Conservation (phyloP, 2,329 filamentous ascomycete genomes). For the Colletotrichum sp. region DNA sequence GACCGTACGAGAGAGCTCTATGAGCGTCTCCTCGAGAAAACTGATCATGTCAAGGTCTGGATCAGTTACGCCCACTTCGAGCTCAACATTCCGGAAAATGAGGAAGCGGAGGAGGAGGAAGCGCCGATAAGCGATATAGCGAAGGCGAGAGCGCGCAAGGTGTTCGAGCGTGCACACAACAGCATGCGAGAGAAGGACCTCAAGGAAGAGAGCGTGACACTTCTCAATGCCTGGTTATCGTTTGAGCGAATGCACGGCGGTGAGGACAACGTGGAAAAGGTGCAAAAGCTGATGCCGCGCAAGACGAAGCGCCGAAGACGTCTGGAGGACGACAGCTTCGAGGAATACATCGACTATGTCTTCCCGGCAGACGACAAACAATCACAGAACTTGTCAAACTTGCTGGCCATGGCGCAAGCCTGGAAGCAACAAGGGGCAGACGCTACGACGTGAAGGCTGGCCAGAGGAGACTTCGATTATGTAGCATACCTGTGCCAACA, state of each 20-base stretch:
- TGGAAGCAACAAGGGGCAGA: slow-evolving; percentile 75
- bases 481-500: not conserved
- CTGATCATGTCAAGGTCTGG: slow-evolving; percentile 99
- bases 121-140: slow-evolving; percentile 79
- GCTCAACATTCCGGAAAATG: slow-evolving; percentile 85
- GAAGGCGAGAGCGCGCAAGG: slow-evolving; percentile 77
- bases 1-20: slow-evolving; percentile 82
- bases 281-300: slow-evolving; percentile 93
- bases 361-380: slow-evolving; percentile 95
- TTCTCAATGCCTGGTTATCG: slow-evolving; percentile 89
- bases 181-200: slow-evolving; percentile 88
- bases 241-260: slow-evolving; percentile 89
- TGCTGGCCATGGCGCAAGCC: slow-evolving; percentile 83
- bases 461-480: not conserved
- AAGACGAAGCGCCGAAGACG: slow-evolving; percentile 90
- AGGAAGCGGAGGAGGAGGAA: slow-evolving; percentile 66
- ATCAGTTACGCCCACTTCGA: slow-evolving; percentile 99
- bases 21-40: slow-evolving; percentile 89
- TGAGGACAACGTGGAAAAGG: slow-evolving; percentile 74
- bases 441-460: not conserved
- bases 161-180: slow-evolving; percentile 87
- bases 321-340: slow-evolving; percentile 90
- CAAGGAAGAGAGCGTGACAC: slow-evolving; percentile 90
- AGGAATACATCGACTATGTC: slow-evolving; percentile 97
- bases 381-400: slow-evolving; percentile 79